Percentiles rank a stretch among this genome's conserved stretches.
Conservation (phyloP, 2,329 filamentous ascomycete species). For the Plenodomus biglobosus region DNA sequence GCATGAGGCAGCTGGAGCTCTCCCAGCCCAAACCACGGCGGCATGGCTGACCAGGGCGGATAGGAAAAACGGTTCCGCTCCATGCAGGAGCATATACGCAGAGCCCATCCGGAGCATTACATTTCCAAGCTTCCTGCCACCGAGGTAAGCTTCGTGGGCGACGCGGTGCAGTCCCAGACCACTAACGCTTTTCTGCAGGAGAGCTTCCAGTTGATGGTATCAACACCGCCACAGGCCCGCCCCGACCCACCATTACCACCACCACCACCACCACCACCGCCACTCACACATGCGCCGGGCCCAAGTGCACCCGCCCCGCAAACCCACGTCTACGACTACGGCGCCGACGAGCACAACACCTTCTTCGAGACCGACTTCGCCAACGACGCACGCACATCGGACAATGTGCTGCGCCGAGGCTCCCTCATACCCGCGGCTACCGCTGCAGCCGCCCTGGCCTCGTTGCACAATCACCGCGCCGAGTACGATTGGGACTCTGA, state of each 20-base stretch:
- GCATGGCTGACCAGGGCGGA: slow-evolving; percentile 36
- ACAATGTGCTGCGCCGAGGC: slow-evolving; percentile 67
- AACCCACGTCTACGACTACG: slow-evolving; percentile 49
- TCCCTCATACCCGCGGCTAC: slow-evolving; percentile 68
- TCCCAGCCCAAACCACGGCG: slow-evolving; percentile 12
- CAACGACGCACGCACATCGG: slow-evolving; percentile 66
- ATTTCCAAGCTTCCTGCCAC: slow-evolving; percentile 97
- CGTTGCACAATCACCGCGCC: slow-evolving; percentile 77
- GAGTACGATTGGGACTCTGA: slow-evolving; percentile 57
- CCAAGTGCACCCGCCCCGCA: slow-evolving; percentile 37
- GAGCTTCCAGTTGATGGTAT: slow-evolving; percentile 96
- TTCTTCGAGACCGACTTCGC: slow-evolving; percentile 68
- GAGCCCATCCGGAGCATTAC: slow-evolving; percentile 95
- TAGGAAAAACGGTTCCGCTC: slow-evolving; percentile 96
- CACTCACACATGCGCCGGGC: slow-evolving; percentile 42
- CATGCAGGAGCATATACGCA: slow-evolving; percentile 98
- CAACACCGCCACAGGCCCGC: slow-evolving; percentile 76
- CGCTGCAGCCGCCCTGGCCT: slow-evolving; percentile 83
- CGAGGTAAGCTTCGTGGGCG: slow-evolving; percentile 52
- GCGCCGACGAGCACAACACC: slow-evolving; percentile 60
- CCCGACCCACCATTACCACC: slow-evolving; percentile 55
- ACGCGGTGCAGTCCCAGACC: not conserved
- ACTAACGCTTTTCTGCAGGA: slow-evolving; percentile 51
- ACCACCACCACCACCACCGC: slow-evolving; percentile 49
- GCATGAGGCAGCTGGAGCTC: slow-evolving; percentile 10